Evolutionary conservation across 192 early-diverging fungal species (phyloP), one percentile per base, ranked within the genome.

Genomic region (Chytriomyces hyalinus): DNA sequence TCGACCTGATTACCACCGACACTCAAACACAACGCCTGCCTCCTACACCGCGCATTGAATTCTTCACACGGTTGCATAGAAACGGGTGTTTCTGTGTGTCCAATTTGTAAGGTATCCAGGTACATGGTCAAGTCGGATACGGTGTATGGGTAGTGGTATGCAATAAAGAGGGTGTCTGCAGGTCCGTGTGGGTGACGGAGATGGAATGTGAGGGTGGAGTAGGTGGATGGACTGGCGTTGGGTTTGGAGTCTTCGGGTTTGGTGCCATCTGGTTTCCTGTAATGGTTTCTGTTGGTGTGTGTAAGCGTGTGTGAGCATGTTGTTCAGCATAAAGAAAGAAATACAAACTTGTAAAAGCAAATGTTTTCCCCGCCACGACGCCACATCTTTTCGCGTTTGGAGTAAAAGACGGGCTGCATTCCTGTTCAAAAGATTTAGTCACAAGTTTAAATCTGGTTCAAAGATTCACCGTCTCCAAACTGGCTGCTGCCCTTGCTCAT

Each of bases 71-170:
- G 17, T 66, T 62, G 28, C 15, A 44, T 13, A 6, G 45, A 43
- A 28, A 44, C n/a, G 8, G 45, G 17, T 8, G 26, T n/a, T 7
- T 76, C 60, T 15, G 26, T 3, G 15, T 59, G 7, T 9, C 65
- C 65, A 8, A 66, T 26, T 61, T 77, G 76, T 10, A 69, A 64
- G 26, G 64, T 46, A 28, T 78, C 70, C 9, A 76, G 76, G 36
- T 61, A 68, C 6, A 66, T 26, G 26, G 64, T 77, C 28, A 87
- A 70, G 61, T 88, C 85, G 4, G 83, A 78, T 24, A 80, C 84
- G 7, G 87, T 89, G 66, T 89, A 89, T 48, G 87, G 87, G 61
- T 89, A 89, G 67, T 87, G 85, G 71, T 89, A 89, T 4, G 87
- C 87, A 51, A 89, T 59, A 28, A 60, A 85, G 20, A 75, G 77